Conservation (phyloP, 371 early-diverging fungal species). For the Mortierella sp. region DNA sequence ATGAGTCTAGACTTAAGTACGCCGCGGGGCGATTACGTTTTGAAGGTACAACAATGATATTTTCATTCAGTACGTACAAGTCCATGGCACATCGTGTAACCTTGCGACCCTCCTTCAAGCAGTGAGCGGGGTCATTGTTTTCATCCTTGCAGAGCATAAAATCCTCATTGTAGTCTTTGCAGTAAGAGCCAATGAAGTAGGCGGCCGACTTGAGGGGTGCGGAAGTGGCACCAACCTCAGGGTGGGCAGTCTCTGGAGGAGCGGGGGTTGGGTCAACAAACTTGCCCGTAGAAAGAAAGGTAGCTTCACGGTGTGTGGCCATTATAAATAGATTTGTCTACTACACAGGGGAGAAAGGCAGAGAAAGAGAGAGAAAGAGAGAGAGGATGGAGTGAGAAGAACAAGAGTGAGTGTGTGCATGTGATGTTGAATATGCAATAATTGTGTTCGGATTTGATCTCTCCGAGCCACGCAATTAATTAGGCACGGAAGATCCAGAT, state of each 20-base stretch:
- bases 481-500: not conserved
- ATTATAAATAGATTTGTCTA: conserved; percentile 14
- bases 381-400: not conserved
- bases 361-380: too few species aligned
- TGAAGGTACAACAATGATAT: too few species aligned
- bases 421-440: not conserved
- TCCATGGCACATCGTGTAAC: conserved; percentile 96
- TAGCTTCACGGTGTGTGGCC: conserved; percentile 48
- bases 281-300: conserved; percentile 50
- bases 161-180: conserved; percentile 95
- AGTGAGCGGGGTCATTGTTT: conserved; percentile 89
- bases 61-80: conserved; percentile 68
- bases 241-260: conserved; percentile 75
- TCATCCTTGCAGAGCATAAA: conserved; percentile 97
- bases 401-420: not conserved
- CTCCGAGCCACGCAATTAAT: conserved; percentile 3
- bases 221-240: conserved; percentile 93
- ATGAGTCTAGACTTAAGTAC: not conserved
- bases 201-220: conserved; percentile 95
- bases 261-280: conserved; percentile 84
- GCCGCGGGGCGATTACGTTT: not conserved
- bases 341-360: not conserved
- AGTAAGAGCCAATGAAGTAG: conserved; percentile 89
- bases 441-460: conserved; percentile 4
- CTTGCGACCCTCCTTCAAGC: conserved; percentile 93